Conservation (phyloP, 352 stramenopile genomes). For the Globisporangium paroecandrum region DNA sequence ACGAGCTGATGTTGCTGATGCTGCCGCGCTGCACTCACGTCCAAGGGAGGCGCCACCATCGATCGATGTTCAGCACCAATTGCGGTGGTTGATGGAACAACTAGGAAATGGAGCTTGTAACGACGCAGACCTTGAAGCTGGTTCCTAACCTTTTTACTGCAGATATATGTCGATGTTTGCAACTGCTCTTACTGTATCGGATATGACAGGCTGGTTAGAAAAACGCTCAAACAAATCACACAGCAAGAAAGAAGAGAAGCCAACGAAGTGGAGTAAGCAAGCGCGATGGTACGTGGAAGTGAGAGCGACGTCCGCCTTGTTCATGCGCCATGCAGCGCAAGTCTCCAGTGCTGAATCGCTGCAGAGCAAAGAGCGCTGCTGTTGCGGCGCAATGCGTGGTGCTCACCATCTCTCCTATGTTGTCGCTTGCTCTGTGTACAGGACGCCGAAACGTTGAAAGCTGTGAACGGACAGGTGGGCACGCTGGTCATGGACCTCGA, state of each 20-base stretch:
- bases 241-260: slow-evolving; percentile 1
- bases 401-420: background rate
- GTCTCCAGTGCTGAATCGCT: background rate
- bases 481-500: slow-evolving; percentile 60
- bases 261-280: background rate
- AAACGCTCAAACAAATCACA: background rate
- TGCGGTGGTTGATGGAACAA: background rate
- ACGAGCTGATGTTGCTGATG: background rate
- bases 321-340: background rate
- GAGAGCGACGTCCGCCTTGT: background rate
- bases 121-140: slow-evolving; percentile 1
- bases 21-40: background rate
- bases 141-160: background rate
- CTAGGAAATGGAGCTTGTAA: slow-evolving; percentile 6
- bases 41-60: slow-evolving; percentile 1
- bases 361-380: background rate
- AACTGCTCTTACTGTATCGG: background rate
- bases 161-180: background rate
- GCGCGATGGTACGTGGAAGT: background rate
- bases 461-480: slow-evolving; percentile 50
- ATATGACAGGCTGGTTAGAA: background rate
- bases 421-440: slow-evolving; percentile 11
- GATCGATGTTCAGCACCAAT: background rate
- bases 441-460: slow-evolving; percentile 47
- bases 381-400: background rate